These are phyloP conservation scores for Sordariomycetes sp. DNA, from an alignment of 2,329 filamentous ascomycete species.

Conservation along the genomic window DNA sequence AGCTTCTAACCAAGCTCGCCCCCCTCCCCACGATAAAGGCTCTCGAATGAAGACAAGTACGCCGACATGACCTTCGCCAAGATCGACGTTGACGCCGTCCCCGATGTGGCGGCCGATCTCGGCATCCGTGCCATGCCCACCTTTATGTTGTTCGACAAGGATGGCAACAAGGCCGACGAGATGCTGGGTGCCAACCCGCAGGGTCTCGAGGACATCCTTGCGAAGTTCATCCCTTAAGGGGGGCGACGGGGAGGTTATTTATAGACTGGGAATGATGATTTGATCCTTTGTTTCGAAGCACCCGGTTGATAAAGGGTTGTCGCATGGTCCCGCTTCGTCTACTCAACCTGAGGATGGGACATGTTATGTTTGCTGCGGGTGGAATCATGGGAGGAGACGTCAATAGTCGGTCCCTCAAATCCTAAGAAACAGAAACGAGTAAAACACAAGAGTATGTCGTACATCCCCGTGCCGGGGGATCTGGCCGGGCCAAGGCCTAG, in stretches of 20 bases:
- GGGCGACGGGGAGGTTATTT: background rate
- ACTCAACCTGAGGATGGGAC: background rate
- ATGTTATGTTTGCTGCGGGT: background rate
- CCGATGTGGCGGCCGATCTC: constrained; percentile 34
- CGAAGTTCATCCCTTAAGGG: background rate
- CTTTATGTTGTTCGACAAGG: constrained; percentile 46
- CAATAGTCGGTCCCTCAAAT: background rate
- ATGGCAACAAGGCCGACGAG: constrained; percentile 21
- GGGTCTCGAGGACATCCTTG: background rate
- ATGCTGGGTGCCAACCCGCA: constrained; percentile 3
- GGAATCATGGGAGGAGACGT: background rate
- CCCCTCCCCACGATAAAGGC: background rate
- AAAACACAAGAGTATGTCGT: background rate
- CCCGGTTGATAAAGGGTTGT: background rate
- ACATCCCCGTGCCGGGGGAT: background rate
- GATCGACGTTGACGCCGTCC: constrained; percentile 42
- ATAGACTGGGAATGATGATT: background rate
- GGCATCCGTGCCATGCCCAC: constrained; percentile 43
- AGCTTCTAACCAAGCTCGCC: background rate
- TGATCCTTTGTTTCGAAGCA: background rate
- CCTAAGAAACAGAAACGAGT: background rate
- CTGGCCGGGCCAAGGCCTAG: background rate
- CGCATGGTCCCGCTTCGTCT: background rate
- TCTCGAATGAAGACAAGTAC: background rate
- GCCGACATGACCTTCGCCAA: constrained; percentile 29